Conservation (phyloP, 2,329 filamentous ascomycete species). For the Phyllosticta citriasiana region DNA sequence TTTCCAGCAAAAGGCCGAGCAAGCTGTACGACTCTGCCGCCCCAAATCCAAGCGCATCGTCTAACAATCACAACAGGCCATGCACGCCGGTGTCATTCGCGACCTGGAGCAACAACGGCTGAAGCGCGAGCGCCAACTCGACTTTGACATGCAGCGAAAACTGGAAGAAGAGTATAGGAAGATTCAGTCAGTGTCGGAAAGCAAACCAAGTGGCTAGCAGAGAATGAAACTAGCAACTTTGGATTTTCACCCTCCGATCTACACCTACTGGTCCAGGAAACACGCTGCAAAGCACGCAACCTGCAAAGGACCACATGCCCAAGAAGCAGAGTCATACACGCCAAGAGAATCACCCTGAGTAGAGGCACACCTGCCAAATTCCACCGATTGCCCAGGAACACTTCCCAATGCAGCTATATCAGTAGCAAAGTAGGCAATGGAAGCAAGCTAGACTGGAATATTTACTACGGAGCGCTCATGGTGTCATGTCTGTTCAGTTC, state of each 20-base stretch:
- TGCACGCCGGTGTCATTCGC: slow-evolving; percentile 89
- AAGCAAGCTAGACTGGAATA: neutral
- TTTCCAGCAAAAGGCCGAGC: slow-evolving; percentile 75
- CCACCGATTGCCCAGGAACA: neutral
- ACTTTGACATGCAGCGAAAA: slow-evolving; percentile 83
- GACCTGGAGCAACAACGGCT: slow-evolving; percentile 90
- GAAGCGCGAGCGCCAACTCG: slow-evolving; percentile 81
- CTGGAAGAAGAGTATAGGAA: slow-evolving; percentile 87
- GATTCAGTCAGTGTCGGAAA: slow-evolving; percentile 61
- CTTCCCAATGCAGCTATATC: neutral
- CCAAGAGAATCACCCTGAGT: too few relatives aligned
- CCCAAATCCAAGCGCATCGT: slow-evolving; percentile 12
- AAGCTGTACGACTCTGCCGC: slow-evolving; percentile 51
- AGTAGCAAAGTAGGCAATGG: neutral
- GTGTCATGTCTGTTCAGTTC: neutral
- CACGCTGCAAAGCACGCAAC: neutral
- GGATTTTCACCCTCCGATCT: neutral
- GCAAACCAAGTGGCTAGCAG: slow-evolving; percentile 6
- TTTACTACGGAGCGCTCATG: neutral
- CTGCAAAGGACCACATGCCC: neutral
- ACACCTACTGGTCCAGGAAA: neutral
- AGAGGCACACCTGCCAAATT: too few relatives aligned
- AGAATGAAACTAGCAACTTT: neutral
- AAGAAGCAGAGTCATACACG: neutral
- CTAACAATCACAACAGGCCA: slow-evolving; percentile 50